Conservation (phyloP, 176 grass and related monocot species). For the Musa schizocarpa region DNA sequence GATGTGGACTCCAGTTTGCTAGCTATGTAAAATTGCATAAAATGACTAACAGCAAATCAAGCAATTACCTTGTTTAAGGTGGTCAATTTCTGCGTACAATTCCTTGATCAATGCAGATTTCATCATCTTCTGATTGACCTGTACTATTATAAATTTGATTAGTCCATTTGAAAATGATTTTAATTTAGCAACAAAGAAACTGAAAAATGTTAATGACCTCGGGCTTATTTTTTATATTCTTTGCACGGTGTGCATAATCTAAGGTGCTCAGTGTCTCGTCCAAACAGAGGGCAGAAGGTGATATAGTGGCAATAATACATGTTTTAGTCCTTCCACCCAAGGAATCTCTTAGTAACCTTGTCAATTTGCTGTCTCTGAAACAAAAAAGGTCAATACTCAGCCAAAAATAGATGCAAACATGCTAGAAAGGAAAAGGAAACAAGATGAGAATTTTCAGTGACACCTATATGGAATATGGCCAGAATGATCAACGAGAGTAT, state of each 20-base stretch:
- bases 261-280: slow-evolving; percentile 87
- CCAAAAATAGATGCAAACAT: slow-evolving; percentile 8
- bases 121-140: slow-evolving; percentile 97
- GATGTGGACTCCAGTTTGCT: neutral
- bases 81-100: slow-evolving; percentile 73
- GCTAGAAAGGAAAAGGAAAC: slow-evolving; percentile 8
- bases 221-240: slow-evolving; percentile 89
- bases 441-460: neutral
- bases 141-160: slow-evolving; percentile 15
- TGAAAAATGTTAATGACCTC: slow-evolving; percentile 38
- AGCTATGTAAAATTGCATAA: neutral
- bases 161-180: neutral
- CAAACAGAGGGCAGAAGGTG: slow-evolving; percentile 67
- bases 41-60: slow-evolving; percentile 2
- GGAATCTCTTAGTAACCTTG: slow-evolving; percentile 79
- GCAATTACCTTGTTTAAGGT: slow-evolving; percentile 62
- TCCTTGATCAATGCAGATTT: slow-evolving; percentile 90
- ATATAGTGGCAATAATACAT: slow-evolving; percentile 83
- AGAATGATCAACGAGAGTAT: slow-evolving; percentile 86
- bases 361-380: slow-evolving; percentile 89
- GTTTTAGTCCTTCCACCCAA: slow-evolving; percentile 90
- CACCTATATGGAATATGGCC: slow-evolving; percentile 91
- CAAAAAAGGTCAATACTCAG: slow-evolving; percentile 18
- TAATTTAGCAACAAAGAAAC: slow-evolving; percentile 14
- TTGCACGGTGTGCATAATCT: slow-evolving; percentile 82